phyloP scores from a whole-genome alignment of 352 stramenopile species.

The Phytophthora ramorum region DNA sequence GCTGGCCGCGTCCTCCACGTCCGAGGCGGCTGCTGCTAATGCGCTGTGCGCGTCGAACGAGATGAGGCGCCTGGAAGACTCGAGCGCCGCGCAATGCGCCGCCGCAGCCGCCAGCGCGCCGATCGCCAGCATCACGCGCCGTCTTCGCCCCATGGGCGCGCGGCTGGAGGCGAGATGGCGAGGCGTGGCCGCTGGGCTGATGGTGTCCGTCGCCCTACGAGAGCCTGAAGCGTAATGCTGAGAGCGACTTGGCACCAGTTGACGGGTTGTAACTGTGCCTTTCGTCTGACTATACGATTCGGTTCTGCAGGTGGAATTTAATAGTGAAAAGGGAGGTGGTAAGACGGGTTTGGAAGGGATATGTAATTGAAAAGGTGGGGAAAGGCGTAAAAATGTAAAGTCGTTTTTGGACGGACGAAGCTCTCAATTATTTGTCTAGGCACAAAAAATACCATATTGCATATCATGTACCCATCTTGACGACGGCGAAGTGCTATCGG shows the following conservation, averaged over 20 bases:
- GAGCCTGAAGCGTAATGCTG: not conserved
- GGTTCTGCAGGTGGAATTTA: not conserved
- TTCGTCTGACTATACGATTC: not conserved
- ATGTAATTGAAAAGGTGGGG: not conserved
- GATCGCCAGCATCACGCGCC: conserved; percentile 26
- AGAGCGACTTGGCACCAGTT: not conserved
- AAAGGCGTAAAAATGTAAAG: not conserved
- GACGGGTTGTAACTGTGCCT: conserved; percentile 2
- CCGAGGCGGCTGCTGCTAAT: conserved; percentile 3
- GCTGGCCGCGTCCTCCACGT: conserved; percentile 15
- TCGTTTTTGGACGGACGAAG: too few species aligned
- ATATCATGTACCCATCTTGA: too few species aligned
- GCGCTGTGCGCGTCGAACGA: conserved; percentile 26
- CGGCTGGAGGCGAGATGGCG: conserved; percentile 1
- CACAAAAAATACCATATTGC: too few species aligned
- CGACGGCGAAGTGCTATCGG: too few species aligned
- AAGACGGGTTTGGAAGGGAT: not conserved
- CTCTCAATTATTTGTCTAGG: too few species aligned
- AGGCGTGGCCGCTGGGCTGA: conserved; percentile 12
- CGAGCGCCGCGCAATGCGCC: conserved; percentile 20
- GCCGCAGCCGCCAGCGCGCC: conserved; percentile 14
- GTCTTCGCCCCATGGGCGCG: conserved; percentile 32
- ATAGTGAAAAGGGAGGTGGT: not conserved
- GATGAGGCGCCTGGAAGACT: conserved; percentile 15
- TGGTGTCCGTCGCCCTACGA: not conserved